Percentiles rank a stretch among this genome's conserved stretches.
phyloP scores from a whole-genome alignment of 2,329 filamentous ascomycete species.

The Fusarium sp. region DNA sequence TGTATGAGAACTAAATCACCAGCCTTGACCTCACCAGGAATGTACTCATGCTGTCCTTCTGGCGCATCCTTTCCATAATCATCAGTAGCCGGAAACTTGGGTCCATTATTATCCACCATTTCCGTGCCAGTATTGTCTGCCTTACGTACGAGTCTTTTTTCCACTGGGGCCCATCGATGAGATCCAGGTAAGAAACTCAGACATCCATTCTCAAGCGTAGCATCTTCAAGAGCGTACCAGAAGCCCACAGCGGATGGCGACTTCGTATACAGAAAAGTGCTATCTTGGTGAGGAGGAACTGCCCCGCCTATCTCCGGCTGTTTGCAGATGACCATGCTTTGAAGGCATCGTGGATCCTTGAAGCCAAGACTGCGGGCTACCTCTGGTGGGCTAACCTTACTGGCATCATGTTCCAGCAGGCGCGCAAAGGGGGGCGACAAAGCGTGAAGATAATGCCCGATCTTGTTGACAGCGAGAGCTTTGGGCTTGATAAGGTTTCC shows the following conservation, averaged over 20 bases:
- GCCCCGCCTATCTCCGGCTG: slow-evolving; percentile 95
- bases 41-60: slow-evolving; percentile 66
- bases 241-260: slow-evolving; percentile 92
- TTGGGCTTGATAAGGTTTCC: slow-evolving; percentile 82
- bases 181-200: slow-evolving; percentile 87
- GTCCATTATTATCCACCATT: slow-evolving; percentile 77
- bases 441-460: slow-evolving; percentile 81
- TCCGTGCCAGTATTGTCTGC: slow-evolving; percentile 68
- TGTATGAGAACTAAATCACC: slow-evolving; percentile 94
- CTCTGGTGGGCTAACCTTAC: slow-evolving; percentile 61
- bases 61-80: slow-evolving; percentile 61
- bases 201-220: slow-evolving; percentile 87
- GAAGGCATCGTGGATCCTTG: slow-evolving; percentile 79
- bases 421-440: slow-evolving; percentile 75
- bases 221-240: slow-evolving; percentile 98
- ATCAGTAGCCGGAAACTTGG: slow-evolving; percentile 69
- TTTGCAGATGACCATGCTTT: slow-evolving; percentile 99
- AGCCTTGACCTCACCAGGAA: slow-evolving; percentile 87
- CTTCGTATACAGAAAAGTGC: slow-evolving; percentile 90
- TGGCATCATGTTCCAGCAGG: slow-evolving; percentile 60
- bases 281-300: slow-evolving; percentile 92
- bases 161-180: slow-evolving; percentile 79
- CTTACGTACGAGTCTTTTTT: slow-evolving; percentile 80
- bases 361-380: slow-evolving; percentile 81
- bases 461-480: slow-evolving; percentile 88